Conservation (phyloP, 2,329 filamentous ascomycete species). For the Kalaharituber pfeilii region DNA sequence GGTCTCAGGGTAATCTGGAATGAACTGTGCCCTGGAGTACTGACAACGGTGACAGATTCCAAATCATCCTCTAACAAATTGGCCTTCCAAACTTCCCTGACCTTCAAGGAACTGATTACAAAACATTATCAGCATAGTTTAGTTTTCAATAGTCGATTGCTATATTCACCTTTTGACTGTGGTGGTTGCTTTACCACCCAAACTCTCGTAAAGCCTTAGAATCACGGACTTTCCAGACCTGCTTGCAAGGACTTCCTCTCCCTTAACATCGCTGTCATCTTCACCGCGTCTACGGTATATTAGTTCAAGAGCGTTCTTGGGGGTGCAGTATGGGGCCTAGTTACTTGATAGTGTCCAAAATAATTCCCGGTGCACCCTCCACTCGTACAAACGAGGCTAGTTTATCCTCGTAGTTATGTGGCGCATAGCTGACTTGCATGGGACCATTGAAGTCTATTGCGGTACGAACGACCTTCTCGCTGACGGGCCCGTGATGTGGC, state of each 20-base stretch:
- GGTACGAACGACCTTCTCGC: conserved; percentile 57
- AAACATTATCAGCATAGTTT: background rate
- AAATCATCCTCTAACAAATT: conserved; percentile 81
- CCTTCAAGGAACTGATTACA: background rate
- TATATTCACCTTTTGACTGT: background rate
- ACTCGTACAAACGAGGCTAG: conserved; percentile 15
- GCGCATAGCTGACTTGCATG: conserved; percentile 35
- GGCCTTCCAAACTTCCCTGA: conserved; percentile 60
- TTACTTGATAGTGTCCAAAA: conserved; percentile 71
- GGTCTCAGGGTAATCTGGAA: conserved; percentile 37
- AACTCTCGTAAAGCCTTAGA: conserved; percentile 67
- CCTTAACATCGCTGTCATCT: conserved; percentile 56
- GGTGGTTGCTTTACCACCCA: conserved; percentile 54
- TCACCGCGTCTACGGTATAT: conserved; percentile 48
- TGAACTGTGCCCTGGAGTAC: conserved; percentile 13
- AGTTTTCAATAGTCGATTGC: background rate
- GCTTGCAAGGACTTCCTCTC: conserved; percentile 36
- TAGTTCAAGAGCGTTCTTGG: background rate
- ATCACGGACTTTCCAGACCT: conserved; percentile 65
- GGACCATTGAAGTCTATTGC: conserved; percentile 86
- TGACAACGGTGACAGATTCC: conserved; percentile 40
- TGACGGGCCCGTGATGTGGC: conserved; percentile 59
- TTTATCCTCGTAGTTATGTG: conserved; percentile 3
- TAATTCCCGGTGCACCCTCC: conserved; percentile 31
- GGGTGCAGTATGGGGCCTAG: background rate